Conservation (phyloP, 768 basidiomycete genomes). For the Tulasnella sp. region DNA sequence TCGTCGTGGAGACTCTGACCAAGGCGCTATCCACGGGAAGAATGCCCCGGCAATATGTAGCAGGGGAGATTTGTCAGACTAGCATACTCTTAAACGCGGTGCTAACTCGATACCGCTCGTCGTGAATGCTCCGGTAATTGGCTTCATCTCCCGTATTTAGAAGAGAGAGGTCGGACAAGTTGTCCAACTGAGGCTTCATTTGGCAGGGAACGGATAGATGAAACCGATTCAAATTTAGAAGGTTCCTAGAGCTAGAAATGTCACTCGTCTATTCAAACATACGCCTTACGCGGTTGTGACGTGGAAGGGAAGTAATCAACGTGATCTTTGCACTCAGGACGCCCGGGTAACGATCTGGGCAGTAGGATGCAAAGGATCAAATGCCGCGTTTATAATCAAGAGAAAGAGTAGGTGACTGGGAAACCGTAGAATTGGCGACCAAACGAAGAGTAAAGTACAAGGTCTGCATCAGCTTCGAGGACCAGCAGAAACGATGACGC, state of each 20-base stretch:
- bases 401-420: neutral
- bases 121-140: neutral
- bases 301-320: neutral
- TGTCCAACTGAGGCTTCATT: neutral
- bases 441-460: conserved; percentile 8
- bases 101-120: neutral
- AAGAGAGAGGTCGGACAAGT: neutral
- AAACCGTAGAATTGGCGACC: neutral
- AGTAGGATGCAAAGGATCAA: neutral
- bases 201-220: neutral
- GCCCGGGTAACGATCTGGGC: neutral
- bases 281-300: too few relatives aligned
- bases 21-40: neutral
- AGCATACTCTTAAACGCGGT: neutral
- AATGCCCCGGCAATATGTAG: neutral
- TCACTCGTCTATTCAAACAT: too few relatives aligned
- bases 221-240: neutral
- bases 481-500: conserved; percentile 2
- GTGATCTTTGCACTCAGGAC: neutral
- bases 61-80: neutral
- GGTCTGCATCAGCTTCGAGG: conserved; percentile 2
- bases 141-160: neutral
- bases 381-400: neutral
- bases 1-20: neutral
- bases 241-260: neutral